Conservation (phyloP, 306 rosid genomes). For the Glycine tomentella region DNA sequence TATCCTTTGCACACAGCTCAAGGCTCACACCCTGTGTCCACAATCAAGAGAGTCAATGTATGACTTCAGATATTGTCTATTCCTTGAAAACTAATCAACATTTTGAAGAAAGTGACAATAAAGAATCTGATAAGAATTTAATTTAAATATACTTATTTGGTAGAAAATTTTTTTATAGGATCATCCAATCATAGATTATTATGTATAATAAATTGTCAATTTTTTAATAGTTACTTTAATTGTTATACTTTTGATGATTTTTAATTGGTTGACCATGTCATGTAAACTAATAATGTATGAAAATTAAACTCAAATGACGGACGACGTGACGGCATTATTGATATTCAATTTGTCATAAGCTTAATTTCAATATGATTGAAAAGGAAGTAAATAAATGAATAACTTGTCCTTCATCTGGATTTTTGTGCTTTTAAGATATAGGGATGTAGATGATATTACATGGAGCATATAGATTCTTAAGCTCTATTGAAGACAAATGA, state of each 20-base stretch:
- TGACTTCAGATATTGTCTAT: no score
- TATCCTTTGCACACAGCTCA: constrained; percentile 82
- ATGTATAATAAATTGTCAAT: no score
- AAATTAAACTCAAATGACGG: background rate
- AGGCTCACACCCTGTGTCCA: constrained; percentile 71
- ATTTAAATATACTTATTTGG: background rate
- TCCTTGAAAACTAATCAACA: no score
- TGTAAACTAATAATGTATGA: no score
- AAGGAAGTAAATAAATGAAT: background rate
- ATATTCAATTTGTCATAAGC: background rate
- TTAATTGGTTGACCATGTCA: no score
- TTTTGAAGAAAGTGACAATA: background rate
- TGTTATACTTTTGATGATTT: no score
- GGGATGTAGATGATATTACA: constrained; percentile 54
- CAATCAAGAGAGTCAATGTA: no score
- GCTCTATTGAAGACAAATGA: constrained; percentile 57
- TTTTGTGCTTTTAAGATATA: constrained; percentile 15
- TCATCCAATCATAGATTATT: no score
- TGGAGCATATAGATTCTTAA: constrained; percentile 56
- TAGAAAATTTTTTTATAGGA: no score
- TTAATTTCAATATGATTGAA: constrained; percentile 16
- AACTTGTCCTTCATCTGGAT: background rate
- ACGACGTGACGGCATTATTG: background rate
- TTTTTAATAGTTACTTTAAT: no score
- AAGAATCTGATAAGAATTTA: background rate